Conservation (phyloP, 192 early-diverging fungal genomes). For the Coemansia interrupta region DNA sequence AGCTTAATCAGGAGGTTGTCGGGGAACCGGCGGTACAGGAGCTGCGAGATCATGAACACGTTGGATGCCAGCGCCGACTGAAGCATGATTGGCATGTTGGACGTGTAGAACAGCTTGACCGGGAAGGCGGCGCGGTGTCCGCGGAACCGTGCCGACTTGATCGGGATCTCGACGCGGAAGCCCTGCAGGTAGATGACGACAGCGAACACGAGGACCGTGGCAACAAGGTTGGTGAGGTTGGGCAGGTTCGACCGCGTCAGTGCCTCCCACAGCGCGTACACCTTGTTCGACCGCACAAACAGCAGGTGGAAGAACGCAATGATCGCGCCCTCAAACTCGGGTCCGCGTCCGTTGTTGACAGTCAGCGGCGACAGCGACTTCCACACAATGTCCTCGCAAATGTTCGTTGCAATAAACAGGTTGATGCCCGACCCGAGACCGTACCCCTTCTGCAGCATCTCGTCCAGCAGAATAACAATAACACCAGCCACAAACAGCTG, state of each 20-base stretch:
- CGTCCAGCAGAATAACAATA: constrained; percentile 97
- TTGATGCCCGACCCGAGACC: constrained; percentile 99
- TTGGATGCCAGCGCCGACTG: constrained; percentile 96
- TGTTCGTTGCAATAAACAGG: constrained; percentile 99
- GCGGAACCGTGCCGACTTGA: constrained; percentile 92
- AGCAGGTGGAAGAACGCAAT: constrained; percentile 93
- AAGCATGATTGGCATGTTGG: constrained; percentile 99
- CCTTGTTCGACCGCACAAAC: constrained; percentile 93
- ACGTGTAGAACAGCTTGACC: constrained; percentile 99
- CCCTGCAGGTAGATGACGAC: constrained; percentile 97
- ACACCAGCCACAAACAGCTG: constrained; percentile 96
- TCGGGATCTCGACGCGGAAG: constrained; percentile 99
- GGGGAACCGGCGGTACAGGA: constrained; percentile 96
- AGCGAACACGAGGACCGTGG: constrained; percentile 82
- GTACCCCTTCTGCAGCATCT: constrained; percentile 99
- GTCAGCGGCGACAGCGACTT: constrained; percentile 97
- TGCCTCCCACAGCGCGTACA: constrained; percentile 94
- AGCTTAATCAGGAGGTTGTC: constrained; percentile 90
- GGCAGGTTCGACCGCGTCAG: constrained; percentile 86
- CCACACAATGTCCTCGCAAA: constrained; percentile 99
- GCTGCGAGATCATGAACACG: constrained; percentile 97
- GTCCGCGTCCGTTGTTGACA: constrained; percentile 94
- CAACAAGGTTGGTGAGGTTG: constrained; percentile 87
- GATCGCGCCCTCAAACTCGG: constrained; percentile 98
- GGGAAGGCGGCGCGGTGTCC: constrained; percentile 98